Conservation (phyloP, 352 stramenopile genomes). For the Pythium periplocum region DNA sequence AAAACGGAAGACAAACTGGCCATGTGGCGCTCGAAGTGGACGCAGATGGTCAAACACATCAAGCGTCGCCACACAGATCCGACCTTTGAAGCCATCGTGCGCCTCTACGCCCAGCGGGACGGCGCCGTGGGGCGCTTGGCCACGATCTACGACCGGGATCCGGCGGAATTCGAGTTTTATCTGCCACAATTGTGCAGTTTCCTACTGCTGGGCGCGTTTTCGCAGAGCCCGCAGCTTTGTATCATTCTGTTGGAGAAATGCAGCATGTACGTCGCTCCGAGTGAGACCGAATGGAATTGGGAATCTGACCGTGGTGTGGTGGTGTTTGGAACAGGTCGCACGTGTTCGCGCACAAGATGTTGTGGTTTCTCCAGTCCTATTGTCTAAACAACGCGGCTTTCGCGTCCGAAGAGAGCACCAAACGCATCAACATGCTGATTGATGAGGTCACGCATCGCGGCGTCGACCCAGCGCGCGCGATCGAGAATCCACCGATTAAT, state of each 20-base stretch:
- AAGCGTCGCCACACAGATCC: slow-evolving; percentile 52
- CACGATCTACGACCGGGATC: slow-evolving; percentile 46
- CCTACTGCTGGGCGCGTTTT: slow-evolving; percentile 63
- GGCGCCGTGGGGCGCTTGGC: slow-evolving; percentile 48
- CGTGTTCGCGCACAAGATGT: slow-evolving; percentile 81
- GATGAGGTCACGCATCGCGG: slow-evolving; percentile 69
- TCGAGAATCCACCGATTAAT: slow-evolving; percentile 25
- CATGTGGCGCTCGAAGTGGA: slow-evolving; percentile 70
- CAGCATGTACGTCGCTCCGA: slow-evolving; percentile 34
- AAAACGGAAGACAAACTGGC: slow-evolving; percentile 33
- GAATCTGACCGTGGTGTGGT: neutral
- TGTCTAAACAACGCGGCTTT: slow-evolving; percentile 62
- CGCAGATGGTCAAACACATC: slow-evolving; percentile 66
- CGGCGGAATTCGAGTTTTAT: slow-evolving; percentile 79
- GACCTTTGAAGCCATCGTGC: slow-evolving; percentile 79
- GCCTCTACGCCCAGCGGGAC: slow-evolving; percentile 79
- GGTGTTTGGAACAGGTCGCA: slow-evolving; percentile 39
- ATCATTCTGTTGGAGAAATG: slow-evolving; percentile 74
- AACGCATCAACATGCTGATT: slow-evolving; percentile 74
- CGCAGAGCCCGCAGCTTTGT: slow-evolving; percentile 56
- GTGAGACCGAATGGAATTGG: no score
- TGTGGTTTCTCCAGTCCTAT: slow-evolving; percentile 82
- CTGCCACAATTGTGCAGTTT: slow-evolving; percentile 81
- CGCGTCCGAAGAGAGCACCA: slow-evolving; percentile 38
- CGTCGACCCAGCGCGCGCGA: slow-evolving; percentile 29